These are phyloP conservation scores for Drechmeria coniospora DNA, from an alignment of 2,329 filamentous ascomycete genomes.

Conservation along the genomic window DNA sequence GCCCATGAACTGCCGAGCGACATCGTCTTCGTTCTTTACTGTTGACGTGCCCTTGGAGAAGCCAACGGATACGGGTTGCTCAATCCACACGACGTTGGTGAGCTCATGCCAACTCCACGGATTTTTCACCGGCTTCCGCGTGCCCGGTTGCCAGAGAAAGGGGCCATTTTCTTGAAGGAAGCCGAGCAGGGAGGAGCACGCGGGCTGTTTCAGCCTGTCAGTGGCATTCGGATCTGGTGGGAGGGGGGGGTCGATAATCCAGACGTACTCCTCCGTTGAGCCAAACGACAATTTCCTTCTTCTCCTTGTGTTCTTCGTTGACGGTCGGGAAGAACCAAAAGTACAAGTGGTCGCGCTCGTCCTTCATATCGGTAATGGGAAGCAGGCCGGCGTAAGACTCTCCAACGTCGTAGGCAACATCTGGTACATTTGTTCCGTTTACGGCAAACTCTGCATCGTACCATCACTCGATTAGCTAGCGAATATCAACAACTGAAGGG, in stretches of 20 bases:
- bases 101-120: conserved; percentile 48
- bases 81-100: background rate
- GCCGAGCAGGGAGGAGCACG: conserved; percentile 47
- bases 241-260: conserved; percentile 6
- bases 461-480: background rate
- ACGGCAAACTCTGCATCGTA: conserved; percentile 35
- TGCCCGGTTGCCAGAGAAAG: conserved; percentile 56
- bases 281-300: conserved; percentile 48
- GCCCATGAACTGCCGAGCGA: conserved; percentile 11
- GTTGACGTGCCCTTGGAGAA: background rate
- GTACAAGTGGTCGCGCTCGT: conserved; percentile 39
- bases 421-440: conserved; percentile 45
- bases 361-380: conserved; percentile 30
- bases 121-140: conserved; percentile 47
- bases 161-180: conserved; percentile 66
- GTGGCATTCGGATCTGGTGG: conserved; percentile 19
- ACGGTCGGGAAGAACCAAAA: conserved; percentile 53
- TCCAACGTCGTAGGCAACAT: conserved; percentile 47
- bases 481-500: conserved; percentile 9
- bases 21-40: background rate
- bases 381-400: conserved; percentile 44
- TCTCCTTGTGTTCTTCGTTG: conserved; percentile 23
- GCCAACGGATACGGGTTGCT: background rate
- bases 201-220: too few species aligned
- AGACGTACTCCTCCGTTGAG: conserved; percentile 34